phyloP scores from a whole-genome alignment of 2,329 filamentous ascomycete species.

The Aureobasidium sp. region DNA sequence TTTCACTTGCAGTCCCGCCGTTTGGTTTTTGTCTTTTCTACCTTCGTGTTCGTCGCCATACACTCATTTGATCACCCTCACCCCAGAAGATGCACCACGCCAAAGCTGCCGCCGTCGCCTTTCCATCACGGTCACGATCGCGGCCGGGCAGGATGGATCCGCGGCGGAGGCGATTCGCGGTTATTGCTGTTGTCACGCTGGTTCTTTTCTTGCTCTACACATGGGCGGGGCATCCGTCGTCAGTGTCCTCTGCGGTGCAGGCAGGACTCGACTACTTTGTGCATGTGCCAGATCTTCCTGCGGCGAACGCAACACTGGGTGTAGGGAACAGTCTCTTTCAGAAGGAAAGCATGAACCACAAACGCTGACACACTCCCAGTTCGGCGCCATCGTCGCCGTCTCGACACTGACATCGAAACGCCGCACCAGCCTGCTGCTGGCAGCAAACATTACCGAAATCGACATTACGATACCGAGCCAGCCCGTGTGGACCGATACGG shows the following conservation, averaged over 20 bases:
- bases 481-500: conserved; percentile 31
- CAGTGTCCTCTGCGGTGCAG: conserved; percentile 1
- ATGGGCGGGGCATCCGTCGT: not conserved
- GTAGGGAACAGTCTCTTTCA: not conserved
- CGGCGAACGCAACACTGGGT: conserved; percentile 19
- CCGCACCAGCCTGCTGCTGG: conserved; percentile 30
- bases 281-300: conserved; percentile 10
- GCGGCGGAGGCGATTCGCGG: not conserved
- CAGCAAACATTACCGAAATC: conserved; percentile 33
- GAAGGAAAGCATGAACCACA: not conserved
- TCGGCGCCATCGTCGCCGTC: conserved; percentile 34
- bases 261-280: conserved; percentile 8
- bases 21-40: conserved; percentile 7
- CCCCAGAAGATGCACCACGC: not conserved
- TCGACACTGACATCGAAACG: conserved; percentile 31
- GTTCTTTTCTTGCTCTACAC: not conserved
- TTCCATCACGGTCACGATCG: not conserved
- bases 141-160: not conserved
- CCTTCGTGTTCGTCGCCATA: not conserved
- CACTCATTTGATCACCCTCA: not conserved
- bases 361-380: conserved; percentile 20
- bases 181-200: not conserved
- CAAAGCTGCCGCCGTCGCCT: conserved; percentile 3
- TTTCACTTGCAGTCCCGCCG: not conserved
- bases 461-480: conserved; percentile 34